Base-by-base conservation (phyloP, 176 grass and related monocot genomes). In the Avena eriantha region DNA sequence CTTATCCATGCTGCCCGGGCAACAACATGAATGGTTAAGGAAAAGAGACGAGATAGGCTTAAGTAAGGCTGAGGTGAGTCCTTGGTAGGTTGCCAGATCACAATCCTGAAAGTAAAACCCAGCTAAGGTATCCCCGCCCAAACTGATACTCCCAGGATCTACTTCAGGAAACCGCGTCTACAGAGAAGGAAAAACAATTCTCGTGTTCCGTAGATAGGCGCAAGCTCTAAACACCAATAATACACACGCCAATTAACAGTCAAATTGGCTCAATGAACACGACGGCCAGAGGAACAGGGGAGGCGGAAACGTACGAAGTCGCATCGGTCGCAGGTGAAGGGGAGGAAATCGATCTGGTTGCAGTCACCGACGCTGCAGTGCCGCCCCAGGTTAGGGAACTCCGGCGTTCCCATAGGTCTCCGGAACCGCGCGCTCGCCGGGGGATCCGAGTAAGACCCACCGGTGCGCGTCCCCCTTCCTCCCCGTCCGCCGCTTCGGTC, bases 271-370 rank as follows among this genome's bases (percentile, higher is more conserved):
- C 0, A 70, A 60, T 87, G 16, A 22, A 72, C 22, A 1, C 56
- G 41, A 10, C 2, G 39, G 7, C 1, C 2, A 60, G 3, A 77
- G 49, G 68, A 18, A 43, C 24, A 59, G 29, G 73, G 45, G 74
- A 51, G n/a, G 13, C 19, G 39, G 41, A 70, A 49, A 70, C 83
- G 58, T 86, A 99, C 97, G 85, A 93, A 55, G 71, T 88, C 80
- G 92, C 94, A 99, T 35, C 97, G 84, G 83, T 99, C 93, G 87
- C 97, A 98, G 85, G 90, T 99, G 90, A 99, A 99, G 76, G 97
- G 97, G 81, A 99, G 87, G 92, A 99, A 99, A 79, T 99, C 94
- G 85, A 96, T 94, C 88, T 92, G 92, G 60, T 84, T 74, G 90
- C 97, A 96, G 58, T 99, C 97, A 49, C 83, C 90, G 60, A 99